A percentile compares a stretch with the other conserved stretches of the same genome.
Evolutionary conservation across 192 early-diverging fungal genomes (phyloP).

Genomic region (Kickxella alabastrina): DNA sequence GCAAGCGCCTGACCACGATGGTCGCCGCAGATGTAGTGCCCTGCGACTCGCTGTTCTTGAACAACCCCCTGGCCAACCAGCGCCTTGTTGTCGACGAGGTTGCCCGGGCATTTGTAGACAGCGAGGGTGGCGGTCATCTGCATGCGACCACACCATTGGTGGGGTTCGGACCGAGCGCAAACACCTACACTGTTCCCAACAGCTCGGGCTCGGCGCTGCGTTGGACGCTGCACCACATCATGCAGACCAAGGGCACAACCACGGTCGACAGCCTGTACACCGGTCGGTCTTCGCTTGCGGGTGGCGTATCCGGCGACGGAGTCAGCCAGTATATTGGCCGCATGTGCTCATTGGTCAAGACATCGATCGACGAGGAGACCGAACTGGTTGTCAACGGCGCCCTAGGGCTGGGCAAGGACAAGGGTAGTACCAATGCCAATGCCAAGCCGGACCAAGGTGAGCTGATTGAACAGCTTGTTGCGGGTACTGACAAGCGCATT

Average conservation of each 20-base stretch:
- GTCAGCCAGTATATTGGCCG: constrained; percentile 37
- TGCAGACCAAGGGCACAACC: constrained; percentile 33
- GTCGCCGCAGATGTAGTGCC: constrained; percentile 40
- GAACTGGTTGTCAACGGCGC: constrained; percentile 41
- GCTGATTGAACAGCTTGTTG: constrained; percentile 38
- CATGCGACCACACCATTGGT: constrained; percentile 40
- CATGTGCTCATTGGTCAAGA: constrained; percentile 43
- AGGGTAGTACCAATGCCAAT: constrained; percentile 6
- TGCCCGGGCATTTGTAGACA: constrained; percentile 47
- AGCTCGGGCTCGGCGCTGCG: constrained; percentile 41
- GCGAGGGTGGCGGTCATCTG: constrained; percentile 49
- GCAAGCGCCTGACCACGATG: constrained; percentile 24
- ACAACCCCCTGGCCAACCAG: constrained; percentile 10
- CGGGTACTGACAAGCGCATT: constrained; percentile 42
- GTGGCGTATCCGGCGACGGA: constrained; percentile 42
- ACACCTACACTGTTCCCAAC: constrained; percentile 28
- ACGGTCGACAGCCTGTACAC: constrained; percentile 39
- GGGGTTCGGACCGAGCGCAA: constrained; percentile 26
- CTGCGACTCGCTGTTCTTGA: constrained; percentile 43
- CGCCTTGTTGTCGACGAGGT: constrained; percentile 40
- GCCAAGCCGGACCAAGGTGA: constrained; percentile 13
- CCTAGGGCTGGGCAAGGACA: constrained; percentile 13
- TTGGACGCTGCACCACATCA: constrained; percentile 46
- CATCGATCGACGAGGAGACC: constrained; percentile 43
- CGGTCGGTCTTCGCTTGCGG: constrained; percentile 44